These are phyloP conservation scores for Adiantum capillusveneris DNA, from an alignment of 75 land plant genomes.

Conservation along the genomic window DNA sequence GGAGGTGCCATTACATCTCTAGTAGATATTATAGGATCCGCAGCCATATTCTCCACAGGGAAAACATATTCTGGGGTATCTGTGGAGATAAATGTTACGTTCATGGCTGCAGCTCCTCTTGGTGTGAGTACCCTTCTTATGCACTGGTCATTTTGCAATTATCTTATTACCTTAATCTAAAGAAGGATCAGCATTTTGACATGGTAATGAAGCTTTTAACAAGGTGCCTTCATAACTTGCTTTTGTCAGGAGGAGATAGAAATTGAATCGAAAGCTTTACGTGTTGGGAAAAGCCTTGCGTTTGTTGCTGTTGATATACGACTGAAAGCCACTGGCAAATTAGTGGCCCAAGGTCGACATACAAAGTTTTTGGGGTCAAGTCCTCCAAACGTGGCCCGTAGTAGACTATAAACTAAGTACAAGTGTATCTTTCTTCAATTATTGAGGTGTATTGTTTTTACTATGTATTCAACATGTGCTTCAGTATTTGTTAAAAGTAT, in stretches of 20 bases:
- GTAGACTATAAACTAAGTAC: no score
- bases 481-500: no score
- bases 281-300: conserved; percentile 52
- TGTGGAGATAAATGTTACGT: conserved; percentile 64
- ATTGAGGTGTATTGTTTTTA: no score
- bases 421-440: no score
- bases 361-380: conserved; percentile 46
- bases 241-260: conserved; percentile 58
- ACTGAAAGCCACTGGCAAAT: conserved; percentile 47
- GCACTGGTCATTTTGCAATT: no score
- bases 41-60: conserved; percentile 41
- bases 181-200: no score
- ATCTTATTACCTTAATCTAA: no score
- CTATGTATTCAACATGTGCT: no score
- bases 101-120: conserved; percentile 41
- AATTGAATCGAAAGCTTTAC: conserved; percentile 51
- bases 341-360: conserved; percentile 66
- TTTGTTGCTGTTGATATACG: conserved; percentile 54
- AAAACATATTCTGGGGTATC: conserved; percentile 34
- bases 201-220: no score
- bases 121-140: conserved; percentile 7
- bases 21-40: conserved; percentile 60
- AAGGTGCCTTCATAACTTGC: neutral
- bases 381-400: no score
- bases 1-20: conserved; percentile 67